Conservation (phyloP, 2,329 filamentous ascomycete species). For the Shiraia bambusicola region DNA sequence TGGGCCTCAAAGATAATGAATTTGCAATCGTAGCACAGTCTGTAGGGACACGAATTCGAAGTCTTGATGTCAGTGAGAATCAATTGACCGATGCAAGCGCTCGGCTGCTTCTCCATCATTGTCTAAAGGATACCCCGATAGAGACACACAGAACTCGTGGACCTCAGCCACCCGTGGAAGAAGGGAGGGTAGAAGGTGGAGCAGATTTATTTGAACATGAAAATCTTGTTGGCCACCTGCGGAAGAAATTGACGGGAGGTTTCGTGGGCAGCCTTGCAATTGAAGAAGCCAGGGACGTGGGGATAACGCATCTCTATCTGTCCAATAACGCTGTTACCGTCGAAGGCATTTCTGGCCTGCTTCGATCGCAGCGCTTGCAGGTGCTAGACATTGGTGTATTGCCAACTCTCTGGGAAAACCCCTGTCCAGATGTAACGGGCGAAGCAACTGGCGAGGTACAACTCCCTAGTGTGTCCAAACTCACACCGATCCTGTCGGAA, state of each 20-base stretch:
- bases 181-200: slow-evolving; percentile 40
- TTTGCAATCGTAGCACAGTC: slow-evolving; percentile 54
- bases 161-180: slow-evolving; percentile 24
- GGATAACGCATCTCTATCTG: slow-evolving; percentile 63
- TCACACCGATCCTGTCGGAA: slow-evolving; percentile 54
- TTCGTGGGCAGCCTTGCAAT: slow-evolving; percentile 57
- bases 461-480: slow-evolving; percentile 55
- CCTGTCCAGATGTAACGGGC: slow-evolving; percentile 20
- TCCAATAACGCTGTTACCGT: slow-evolving; percentile 58
- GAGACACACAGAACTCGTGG: slow-evolving; percentile 12
- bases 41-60: slow-evolving; percentile 55
- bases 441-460: slow-evolving; percentile 24
- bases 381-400: slow-evolving; percentile 59
- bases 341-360: slow-evolving; percentile 56
- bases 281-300: slow-evolving; percentile 56
- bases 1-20: slow-evolving; percentile 57
- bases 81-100: slow-evolving; percentile 58
- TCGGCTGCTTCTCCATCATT: slow-evolving; percentile 54
- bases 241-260: slow-evolving; percentile 38
- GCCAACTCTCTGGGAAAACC: slow-evolving; percentile 20
- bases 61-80: slow-evolving; percentile 60
- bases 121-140: slow-evolving; percentile 43
- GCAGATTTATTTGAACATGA: slow-evolving; percentile 40
- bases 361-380: slow-evolving; percentile 55
- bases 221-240: slow-evolving; percentile 55